Evolutionary conservation across 2,329 filamentous ascomycete species (phyloP), one percentile per base, ranked within the genome.

Genomic region (Alternaria gansuensis): DNA sequence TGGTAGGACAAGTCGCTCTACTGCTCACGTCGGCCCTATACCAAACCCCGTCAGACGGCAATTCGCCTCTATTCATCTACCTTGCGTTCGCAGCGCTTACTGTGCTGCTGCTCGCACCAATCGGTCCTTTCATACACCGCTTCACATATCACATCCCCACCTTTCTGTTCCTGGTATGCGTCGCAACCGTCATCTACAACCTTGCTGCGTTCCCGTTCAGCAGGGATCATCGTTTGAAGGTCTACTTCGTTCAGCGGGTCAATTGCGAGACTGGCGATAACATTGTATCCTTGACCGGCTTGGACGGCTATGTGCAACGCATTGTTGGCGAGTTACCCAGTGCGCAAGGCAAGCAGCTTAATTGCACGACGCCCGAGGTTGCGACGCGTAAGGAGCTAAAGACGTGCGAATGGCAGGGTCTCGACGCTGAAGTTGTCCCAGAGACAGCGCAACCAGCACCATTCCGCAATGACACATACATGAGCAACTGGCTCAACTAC

Each of bases 171-270:
- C 73, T 89, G 11, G 80, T 97, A 8, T 91, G 93, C 61, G 71
- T 87, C 24, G 91, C 84, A 29, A 96, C 92, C 1, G 79, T 96
- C 28, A 84, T 93, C 55, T 98, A 97, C 81, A 96, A 96, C 72
- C 85, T 97, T 4, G 79, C 86, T 2, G 91, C 91, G 1, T 97
- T 97, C 76, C 95, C 95, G 0, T 98, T 98, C 78, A 95, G 92
- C 0, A 80, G 85, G 23, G 84, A 87, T 59, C 90, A 88, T 73
- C 86, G 92, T 36, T 87, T 96, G 76, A 98, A 98, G 77, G 83
- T 94, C 46, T 96, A 88, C 77, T 97, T 98, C 76, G 82, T 91
- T 49, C 93, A 99, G 75, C 85, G 86, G 9, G 82, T 97, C 46
- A 86, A 97, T 65, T 84, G 97, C 9, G 90, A 83, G 65, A 86